Evolutionary conservation across 2,329 filamentous ascomycete genomes (phyloP).

Genomic region (Exophiala bonariae): DNA sequence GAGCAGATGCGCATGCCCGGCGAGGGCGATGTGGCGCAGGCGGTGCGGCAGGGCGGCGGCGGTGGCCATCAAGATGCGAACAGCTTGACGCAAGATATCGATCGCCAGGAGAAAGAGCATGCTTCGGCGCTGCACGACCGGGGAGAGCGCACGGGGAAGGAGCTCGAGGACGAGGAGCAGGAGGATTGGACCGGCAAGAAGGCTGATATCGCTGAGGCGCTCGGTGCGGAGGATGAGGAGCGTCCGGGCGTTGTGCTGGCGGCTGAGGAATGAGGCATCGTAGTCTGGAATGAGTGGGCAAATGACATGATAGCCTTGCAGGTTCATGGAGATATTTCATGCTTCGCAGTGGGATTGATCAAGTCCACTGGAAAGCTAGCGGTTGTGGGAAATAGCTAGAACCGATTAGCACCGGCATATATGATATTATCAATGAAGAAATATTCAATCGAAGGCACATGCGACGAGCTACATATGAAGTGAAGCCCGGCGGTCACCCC

Average conservation of each 20-base stretch:
- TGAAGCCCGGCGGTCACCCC: no score
- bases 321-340: no score
- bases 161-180: slow-evolving; percentile 21
- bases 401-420: neutral
- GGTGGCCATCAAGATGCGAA: slow-evolving; percentile 22
- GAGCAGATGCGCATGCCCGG: slow-evolving; percentile 33
- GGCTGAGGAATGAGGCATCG: slow-evolving; percentile 23
- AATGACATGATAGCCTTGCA: no score
- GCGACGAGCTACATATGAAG: no score
- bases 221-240: slow-evolving; percentile 11
- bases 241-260: slow-evolving; percentile 27
- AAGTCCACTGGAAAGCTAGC: neutral
- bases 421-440: no score
- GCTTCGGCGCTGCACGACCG: slow-evolving; percentile 23
- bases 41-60: slow-evolving; percentile 24
- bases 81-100: slow-evolving; percentile 23
- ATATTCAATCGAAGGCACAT: neutral
- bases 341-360: no score
- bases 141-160: slow-evolving; percentile 22
- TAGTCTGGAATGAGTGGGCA: neutral
- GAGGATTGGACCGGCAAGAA: slow-evolving; percentile 28
- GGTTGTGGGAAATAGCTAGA: neutral
- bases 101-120: slow-evolving; percentile 23
- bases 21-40: slow-evolving; percentile 32
- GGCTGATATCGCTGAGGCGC: slow-evolving; percentile 26